phyloP scores from a whole-genome alignment of 495 filamentous ascomycete species.

The Coniosporium apollinis region DNA sequence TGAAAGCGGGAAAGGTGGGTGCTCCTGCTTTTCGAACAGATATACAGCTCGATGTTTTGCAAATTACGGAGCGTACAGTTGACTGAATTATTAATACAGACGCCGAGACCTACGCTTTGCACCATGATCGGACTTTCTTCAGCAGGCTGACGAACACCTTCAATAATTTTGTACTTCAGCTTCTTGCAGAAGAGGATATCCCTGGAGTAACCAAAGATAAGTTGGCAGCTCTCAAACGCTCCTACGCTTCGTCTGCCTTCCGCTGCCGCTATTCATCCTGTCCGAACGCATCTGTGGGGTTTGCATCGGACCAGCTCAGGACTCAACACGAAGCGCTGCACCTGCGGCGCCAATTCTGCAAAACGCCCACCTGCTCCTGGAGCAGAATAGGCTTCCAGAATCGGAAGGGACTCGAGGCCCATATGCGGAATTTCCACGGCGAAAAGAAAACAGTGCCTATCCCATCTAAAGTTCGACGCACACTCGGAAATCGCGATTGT shows the following conservation, averaged over 20 bases:
- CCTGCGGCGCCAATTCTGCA: background rate
- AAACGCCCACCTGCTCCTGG: background rate
- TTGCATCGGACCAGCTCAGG: background rate
- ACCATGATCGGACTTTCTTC: background rate
- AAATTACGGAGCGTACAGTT: background rate
- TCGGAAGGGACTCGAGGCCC: background rate
- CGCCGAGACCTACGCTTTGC: slow-evolving; percentile 1
- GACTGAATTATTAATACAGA: background rate
- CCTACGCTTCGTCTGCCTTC: background rate
- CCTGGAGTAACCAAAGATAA: background rate
- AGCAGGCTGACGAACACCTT: background rate
- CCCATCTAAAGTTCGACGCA: background rate
- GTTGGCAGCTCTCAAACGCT: background rate
- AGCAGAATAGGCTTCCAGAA: background rate
- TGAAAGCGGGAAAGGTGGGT: slow-evolving; percentile 1
- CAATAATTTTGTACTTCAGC: background rate
- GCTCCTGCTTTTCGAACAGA: background rate
- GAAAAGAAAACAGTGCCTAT: background rate
- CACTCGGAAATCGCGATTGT: no score
- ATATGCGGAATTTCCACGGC: background rate
- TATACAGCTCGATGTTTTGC: background rate
- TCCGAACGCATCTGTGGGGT: background rate
- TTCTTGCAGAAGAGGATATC: background rate
- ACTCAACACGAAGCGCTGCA: background rate
- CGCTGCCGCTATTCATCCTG: slow-evolving; percentile 1